Conservation (phyloP, 1,284 basidiomycete genomes). For the Ustilago nuda region DNA sequence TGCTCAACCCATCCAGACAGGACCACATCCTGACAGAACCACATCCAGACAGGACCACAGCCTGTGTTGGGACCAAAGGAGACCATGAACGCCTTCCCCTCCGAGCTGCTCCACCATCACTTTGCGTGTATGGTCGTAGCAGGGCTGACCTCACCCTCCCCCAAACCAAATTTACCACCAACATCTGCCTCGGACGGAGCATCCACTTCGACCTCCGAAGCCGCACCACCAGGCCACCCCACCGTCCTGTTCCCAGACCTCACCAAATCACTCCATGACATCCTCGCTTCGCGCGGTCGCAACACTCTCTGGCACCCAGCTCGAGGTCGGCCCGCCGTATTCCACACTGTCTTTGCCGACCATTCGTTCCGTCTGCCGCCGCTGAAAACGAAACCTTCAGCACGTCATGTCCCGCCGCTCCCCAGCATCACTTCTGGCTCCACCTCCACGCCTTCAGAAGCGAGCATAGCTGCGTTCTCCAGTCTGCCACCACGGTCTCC, state of each 20-base stretch:
- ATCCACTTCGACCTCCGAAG: not conserved
- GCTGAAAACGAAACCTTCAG: slow-evolving; percentile 76
- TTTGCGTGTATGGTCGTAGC: slow-evolving; percentile 63
- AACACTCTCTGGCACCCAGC: slow-evolving; percentile 57
- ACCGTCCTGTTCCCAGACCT: slow-evolving; percentile 45
- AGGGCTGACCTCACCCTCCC: slow-evolving; percentile 45
- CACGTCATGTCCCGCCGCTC: slow-evolving; percentile 68
- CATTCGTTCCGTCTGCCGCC: slow-evolving; percentile 82
- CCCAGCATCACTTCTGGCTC: slow-evolving; percentile 65
- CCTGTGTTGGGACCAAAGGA: not conserved
- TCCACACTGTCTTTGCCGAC: slow-evolving; percentile 59
- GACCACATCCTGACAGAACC: not conserved
- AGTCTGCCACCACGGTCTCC: slow-evolving; percentile 77
- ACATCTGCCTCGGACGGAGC: slow-evolving; percentile 11
- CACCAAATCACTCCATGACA: slow-evolving; percentile 43
- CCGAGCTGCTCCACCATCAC: slow-evolving; percentile 63
- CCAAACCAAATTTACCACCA: slow-evolving; percentile 14
- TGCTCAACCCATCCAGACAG: not conserved
- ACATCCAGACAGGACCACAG: not conserved
- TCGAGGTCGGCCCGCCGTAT: slow-evolving; percentile 48
- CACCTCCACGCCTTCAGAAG: slow-evolving; percentile 10
- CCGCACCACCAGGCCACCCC: slow-evolving; percentile 24
- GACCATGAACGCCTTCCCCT: slow-evolving; percentile 62
- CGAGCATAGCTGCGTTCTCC: slow-evolving; percentile 36
- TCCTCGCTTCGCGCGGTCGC: slow-evolving; percentile 47